Conservation (phyloP, 805 yeast genomes). For the Candida sithepensis region DNA sequence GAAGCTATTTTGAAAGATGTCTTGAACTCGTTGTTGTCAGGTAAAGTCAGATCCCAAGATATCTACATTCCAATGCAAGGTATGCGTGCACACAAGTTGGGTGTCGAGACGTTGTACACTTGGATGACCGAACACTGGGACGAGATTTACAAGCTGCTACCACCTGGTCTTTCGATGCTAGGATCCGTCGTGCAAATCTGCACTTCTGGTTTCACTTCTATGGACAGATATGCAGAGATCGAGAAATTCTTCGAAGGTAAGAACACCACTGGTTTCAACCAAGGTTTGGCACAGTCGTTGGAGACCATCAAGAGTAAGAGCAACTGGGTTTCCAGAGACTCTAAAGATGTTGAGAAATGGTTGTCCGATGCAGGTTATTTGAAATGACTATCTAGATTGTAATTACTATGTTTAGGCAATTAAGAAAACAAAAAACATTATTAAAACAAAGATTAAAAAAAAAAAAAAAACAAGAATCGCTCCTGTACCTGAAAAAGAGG, state of each 20-base stretch:
- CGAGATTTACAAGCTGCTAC: conserved; percentile 57
- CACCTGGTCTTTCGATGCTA: conserved; percentile 79
- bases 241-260: conserved; percentile 44
- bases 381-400: conserved; percentile 3
- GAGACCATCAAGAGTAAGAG: conserved; percentile 52
- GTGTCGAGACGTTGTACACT: conserved; percentile 65
- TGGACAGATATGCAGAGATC: conserved; percentile 39
- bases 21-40: conserved; percentile 44
- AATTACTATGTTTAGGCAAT: neutral
- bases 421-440: too few relatives aligned
- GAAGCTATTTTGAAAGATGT: conserved; percentile 35
- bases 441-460: neutral
- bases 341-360: conserved; percentile 43
- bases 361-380: conserved; percentile 28
- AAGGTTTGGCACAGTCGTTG: conserved; percentile 53
- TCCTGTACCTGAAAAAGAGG: neutral
- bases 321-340: conserved; percentile 54
- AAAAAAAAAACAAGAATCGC: neutral
- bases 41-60: conserved; percentile 60
- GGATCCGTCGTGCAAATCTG: conserved; percentile 66
- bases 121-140: conserved; percentile 78
- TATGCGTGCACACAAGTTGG: conserved; percentile 56
- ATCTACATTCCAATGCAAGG: conserved; percentile 69
- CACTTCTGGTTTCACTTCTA: conserved; percentile 41
- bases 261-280: conserved; percentile 55